phyloP scores from a whole-genome alignment of 768 basidiomycete species.

The Sarcodon sp. region DNA sequence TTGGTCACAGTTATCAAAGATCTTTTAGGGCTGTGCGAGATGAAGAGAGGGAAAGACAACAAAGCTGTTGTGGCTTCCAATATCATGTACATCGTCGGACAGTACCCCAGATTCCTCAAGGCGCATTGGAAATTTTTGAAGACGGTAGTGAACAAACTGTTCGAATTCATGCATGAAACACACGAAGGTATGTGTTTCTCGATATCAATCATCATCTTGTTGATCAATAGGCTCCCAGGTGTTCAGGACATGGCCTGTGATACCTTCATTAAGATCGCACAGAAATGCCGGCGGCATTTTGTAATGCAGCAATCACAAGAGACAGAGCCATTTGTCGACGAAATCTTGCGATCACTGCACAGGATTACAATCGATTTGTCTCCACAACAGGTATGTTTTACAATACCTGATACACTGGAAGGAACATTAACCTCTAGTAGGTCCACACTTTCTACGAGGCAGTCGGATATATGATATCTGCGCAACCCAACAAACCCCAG shows the following conservation, averaged over 20 bases:
- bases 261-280: slow-evolving; percentile 99
- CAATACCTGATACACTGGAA: neutral
- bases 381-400: slow-evolving; percentile 54
- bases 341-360: slow-evolving; percentile 85
- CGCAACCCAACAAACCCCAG: slow-evolving; percentile 94
- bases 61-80: slow-evolving; percentile 96
- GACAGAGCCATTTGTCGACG: slow-evolving; percentile 94
- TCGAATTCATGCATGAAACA: slow-evolving; percentile 99
- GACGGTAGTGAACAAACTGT: slow-evolving; percentile 98
- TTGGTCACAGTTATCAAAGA: slow-evolving; percentile 99
- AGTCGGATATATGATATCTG: slow-evolving; percentile 98
- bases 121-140: slow-evolving; percentile 99
- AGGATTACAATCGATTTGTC: slow-evolving; percentile 91
- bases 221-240: slow-evolving; percentile 30
- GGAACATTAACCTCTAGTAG: slow-evolving; percentile 13
- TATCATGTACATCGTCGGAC: slow-evolving; percentile 98
- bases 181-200: slow-evolving; percentile 69
- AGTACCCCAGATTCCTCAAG: slow-evolving; percentile 98
- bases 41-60: slow-evolving; percentile 99
- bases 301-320: slow-evolving; percentile 98
- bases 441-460: slow-evolving; percentile 99
- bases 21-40: slow-evolving; percentile 91
- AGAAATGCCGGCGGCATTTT: slow-evolving; percentile 96
- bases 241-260: slow-evolving; percentile 99
- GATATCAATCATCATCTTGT: slow-evolving; percentile 1